Evolutionary conservation across 495 filamentous ascomycete species (phyloP).

Genomic region (Daldinia loculata): DNA sequence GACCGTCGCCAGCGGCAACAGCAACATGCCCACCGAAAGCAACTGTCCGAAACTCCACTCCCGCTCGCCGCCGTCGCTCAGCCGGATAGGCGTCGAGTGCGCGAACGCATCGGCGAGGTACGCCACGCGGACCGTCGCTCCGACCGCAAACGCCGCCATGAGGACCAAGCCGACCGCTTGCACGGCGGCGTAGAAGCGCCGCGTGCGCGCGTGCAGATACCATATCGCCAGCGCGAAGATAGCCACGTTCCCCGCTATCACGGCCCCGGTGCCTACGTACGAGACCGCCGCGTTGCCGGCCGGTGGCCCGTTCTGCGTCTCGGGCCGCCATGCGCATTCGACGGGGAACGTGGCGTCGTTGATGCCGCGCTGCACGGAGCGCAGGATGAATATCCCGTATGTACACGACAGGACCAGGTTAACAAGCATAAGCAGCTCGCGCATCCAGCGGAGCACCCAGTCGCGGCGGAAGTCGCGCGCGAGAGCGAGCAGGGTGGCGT

Average conservation of each 20-base stretch:
- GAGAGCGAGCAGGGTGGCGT: constrained; percentile 63
- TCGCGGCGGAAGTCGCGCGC: constrained; percentile 68
- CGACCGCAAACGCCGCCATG: constrained; percentile 58
- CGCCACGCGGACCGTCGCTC: constrained; percentile 60
- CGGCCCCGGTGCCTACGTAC: constrained; percentile 61
- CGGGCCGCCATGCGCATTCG: constrained; percentile 59
- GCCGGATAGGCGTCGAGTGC: constrained; percentile 46
- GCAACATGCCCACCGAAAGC: constrained; percentile 60
- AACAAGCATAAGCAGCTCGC: constrained; percentile 66
- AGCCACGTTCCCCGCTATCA: constrained; percentile 58
- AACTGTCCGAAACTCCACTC: constrained; percentile 68
- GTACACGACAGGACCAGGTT: constrained; percentile 61
- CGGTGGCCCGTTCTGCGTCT: constrained; percentile 11
- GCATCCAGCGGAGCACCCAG: constrained; percentile 68
- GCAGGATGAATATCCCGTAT: constrained; percentile 60
- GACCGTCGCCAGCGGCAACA: constrained; percentile 61
- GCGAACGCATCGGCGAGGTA: constrained; percentile 64
- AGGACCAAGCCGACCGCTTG: constrained; percentile 58
- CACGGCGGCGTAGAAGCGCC: constrained; percentile 56
- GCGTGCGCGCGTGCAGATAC: constrained; percentile 61
- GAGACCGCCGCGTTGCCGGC: constrained; percentile 49
- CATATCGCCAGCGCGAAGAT: constrained; percentile 62
- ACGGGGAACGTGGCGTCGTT: constrained; percentile 59
- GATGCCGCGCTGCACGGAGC: constrained; percentile 56
- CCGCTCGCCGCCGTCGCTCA: constrained; percentile 60